A percentile compares a stretch with the other conserved stretches of the same genome.
Evolutionary conservation across 768 basidiomycete species (phyloP).

Genomic region (Tricholoma saponaceum): DNA sequence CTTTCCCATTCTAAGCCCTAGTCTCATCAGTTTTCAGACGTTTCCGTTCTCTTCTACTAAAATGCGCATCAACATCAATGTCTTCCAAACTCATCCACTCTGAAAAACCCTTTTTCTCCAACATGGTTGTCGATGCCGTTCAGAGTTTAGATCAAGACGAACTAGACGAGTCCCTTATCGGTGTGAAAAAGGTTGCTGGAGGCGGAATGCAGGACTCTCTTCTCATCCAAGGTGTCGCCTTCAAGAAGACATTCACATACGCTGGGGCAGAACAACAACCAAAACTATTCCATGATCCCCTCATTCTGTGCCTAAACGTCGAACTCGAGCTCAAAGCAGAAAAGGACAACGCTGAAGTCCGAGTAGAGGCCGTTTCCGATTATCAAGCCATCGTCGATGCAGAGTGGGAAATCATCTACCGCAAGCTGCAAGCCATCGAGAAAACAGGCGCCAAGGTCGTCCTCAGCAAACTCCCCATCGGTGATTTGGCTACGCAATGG

Average conservation of each 20-base stretch:
- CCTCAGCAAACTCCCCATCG: conserved; percentile 96
- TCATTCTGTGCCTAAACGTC: conserved; percentile 92
- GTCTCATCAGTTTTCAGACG: conserved; percentile 44
- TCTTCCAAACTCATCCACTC: conserved; percentile 99
- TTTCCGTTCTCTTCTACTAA: conserved; percentile 90
- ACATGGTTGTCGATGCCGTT: conserved; percentile 98
- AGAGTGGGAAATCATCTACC: conserved; percentile 99
- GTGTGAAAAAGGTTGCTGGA: conserved; percentile 96
- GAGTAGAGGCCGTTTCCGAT: conserved; percentile 94
- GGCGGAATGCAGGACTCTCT: conserved; percentile 97
- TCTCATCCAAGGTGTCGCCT: conserved; percentile 86
- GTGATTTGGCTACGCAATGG: conserved; percentile 98
- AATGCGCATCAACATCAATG: conserved; percentile 99
- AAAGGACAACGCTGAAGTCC: conserved; percentile 98
- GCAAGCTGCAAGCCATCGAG: conserved; percentile 93
- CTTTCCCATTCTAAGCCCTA: conserved; percentile 6
- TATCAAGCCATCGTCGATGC: conserved; percentile 99
- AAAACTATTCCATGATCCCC: conserved; percentile 83
- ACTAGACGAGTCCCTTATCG: conserved; percentile 93
- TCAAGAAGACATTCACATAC: conserved; percentile 99
- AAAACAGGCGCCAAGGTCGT: conserved; percentile 97
- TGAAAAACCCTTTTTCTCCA: conserved; percentile 97
- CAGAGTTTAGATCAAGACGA: conserved; percentile 89
- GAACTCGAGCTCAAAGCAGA: conserved; percentile 99
- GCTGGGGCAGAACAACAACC: conserved; percentile 99